Evolutionary conservation across 176 grass and related monocot genomes (phyloP), one percentile per base, ranked within the genome.

Genomic region (Cenchrus purpureus): DNA sequence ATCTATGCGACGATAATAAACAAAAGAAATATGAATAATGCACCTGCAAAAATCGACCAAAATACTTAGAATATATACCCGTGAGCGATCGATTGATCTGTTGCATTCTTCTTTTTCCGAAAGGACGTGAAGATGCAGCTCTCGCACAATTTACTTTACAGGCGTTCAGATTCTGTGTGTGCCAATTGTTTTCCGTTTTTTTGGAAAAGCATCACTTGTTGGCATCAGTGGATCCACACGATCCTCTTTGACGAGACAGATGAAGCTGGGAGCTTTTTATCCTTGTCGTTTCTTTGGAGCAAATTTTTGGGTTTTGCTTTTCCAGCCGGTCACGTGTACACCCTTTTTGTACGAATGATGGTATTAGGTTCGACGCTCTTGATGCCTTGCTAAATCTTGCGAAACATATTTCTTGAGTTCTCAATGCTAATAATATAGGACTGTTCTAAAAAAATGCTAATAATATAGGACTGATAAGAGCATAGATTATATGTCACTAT

Each of bases 161-260:
- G 31, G 29, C 65, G 12, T 68, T 68, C 46, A 55, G 62, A 68
- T 40, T 80, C 49, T 68, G 16, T 68, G 10, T 54, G 52, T 45
- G 52, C 12, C 13, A 10, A 51, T 20, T 5, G 20, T 45, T 15
- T 19, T 16, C 29, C 58, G 14, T 0, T 14, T 32, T 57, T 45
- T 45, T 5, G 4, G 14, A 69, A 22, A 46, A 58, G 52, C 15
- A 59, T 42, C 40, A 5, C 40, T 15, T 70, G 19, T 55, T 58
- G 65, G 79, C 52, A 29, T 46, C 52, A 15, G 42, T 44, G n/a
- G 53, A 81, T 81, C 64, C 65, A 81, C 65, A 44, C 13, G 55
- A 66, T 66, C 64, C 50, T 53, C 16, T 42, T 68, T 68, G 78
- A 68, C 48, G 63, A 80, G 78, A 67, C 78, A n/a, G 11, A 37